Evolutionary conservation across 2,329 filamentous ascomycete genomes (phyloP), one percentile per base, ranked within the genome.

Genomic region (Zarea fungicola): DNA sequence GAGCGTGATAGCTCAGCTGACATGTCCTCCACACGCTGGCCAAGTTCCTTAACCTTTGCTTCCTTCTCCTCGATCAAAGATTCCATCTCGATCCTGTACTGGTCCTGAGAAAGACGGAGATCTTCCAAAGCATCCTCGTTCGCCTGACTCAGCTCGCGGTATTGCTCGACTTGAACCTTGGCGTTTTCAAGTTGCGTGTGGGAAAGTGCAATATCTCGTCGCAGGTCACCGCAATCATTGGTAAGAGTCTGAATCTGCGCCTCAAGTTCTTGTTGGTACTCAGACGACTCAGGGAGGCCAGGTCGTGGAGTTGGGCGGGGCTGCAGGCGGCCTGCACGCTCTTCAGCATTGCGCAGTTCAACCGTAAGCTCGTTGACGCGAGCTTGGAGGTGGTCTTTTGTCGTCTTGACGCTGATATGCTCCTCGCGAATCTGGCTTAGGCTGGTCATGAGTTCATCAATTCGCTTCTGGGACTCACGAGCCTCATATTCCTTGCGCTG

Each of bases 401-500:
- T 87, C 1, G 92, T 96, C 74, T 95, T 96, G 21, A 85, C 82
- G 22, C 85, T 84, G 39, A 93, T 82, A 44, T 95, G 79, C 58
- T 96, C 90, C 65, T 97, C 91, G 37, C 92, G 88, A 43, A 85
- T 82, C 52, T 89, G 82, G 56, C 88, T 78, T 34, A 96, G 74
- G 58, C 82, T 92, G 26, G 84, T 76, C 54, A 92, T 85, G 39
- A 99, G 79, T 60, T 97, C 92, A 56, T 99, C 92, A 52, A 97
- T 93, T 44, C 91, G 83, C 66, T 90, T 93, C 64, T 96, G 89
- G 43, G 80, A 84, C 63, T 97, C 89, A 56, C 89, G 85, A 35
- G 85, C 81, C 53, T 99, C 93, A 54, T 88, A 96, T 61, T 97
- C 92, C 60, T 95, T 90, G 50, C 92, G 83, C 43, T 93, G 74